Conservation (phyloP, 345 rosid genomes). For the Laguncularia racemosa region DNA sequence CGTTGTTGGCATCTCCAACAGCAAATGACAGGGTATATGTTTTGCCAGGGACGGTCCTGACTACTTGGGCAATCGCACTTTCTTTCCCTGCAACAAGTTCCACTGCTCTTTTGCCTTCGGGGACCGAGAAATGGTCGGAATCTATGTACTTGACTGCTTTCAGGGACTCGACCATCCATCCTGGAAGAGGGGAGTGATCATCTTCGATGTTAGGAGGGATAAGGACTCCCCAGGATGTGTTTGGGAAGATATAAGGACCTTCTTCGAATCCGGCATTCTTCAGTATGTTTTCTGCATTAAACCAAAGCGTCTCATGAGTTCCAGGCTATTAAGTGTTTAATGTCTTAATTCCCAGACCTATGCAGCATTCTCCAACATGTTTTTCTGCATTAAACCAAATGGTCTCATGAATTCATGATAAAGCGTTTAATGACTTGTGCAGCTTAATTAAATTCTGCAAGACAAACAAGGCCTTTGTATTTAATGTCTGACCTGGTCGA, state of each 20-base stretch:
- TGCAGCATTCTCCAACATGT: too few relatives aligned
- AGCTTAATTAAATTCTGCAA: too few relatives aligned
- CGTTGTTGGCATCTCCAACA: constrained; percentile 35
- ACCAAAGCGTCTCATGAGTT: not conserved
- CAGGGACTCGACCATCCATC: constrained; percentile 48
- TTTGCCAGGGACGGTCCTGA: constrained; percentile 24
- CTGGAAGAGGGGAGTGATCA: constrained; percentile 39
- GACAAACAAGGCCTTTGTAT: too few relatives aligned
- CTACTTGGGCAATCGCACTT: constrained; percentile 41
- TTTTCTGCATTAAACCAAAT: too few relatives aligned
- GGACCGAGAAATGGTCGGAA: constrained; percentile 28
- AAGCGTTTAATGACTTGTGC: too few relatives aligned
- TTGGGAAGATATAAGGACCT: constrained; percentile 43
- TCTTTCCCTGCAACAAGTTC: constrained; percentile 54
- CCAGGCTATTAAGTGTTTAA: too few relatives aligned
- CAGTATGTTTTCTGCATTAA: constrained; percentile 26
- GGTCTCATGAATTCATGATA: too few relatives aligned
- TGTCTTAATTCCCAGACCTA: too few relatives aligned
- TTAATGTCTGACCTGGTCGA: too few relatives aligned
- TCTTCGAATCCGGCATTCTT: constrained; percentile 44
- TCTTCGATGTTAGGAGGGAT: constrained; percentile 51
- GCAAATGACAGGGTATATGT: constrained; percentile 26
- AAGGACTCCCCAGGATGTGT: constrained; percentile 43
- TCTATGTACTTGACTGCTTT: constrained; percentile 54
- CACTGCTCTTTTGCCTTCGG: constrained; percentile 29